Percentiles rank a stretch among this genome's conserved stretches.
Conservation (phyloP, 805 yeast genomes). For the Yamadazyma paraphyllophila region DNA sequence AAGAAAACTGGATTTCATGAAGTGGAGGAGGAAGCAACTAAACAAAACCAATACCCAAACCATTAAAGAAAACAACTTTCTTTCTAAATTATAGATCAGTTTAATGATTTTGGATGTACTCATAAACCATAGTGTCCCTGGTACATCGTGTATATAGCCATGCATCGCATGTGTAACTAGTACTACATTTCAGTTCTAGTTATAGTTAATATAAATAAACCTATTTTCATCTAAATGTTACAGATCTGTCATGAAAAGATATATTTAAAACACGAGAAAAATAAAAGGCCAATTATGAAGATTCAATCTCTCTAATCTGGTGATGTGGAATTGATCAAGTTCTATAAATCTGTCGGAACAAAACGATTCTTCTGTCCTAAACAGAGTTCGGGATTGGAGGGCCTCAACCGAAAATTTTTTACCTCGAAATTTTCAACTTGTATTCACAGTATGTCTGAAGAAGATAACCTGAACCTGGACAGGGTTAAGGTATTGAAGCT, state of each 20-base stretch:
- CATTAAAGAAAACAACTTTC: slow-evolving; percentile 78
- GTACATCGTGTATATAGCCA: background rate
- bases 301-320: too few species aligned
- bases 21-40: slow-evolving; percentile 64
- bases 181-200: too few species aligned
- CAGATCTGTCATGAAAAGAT: too few species aligned
- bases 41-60: slow-evolving; percentile 64
- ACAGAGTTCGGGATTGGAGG: slow-evolving; percentile 1
- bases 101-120: background rate
- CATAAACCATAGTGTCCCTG: background rate
- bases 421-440: slow-evolving; percentile 8
- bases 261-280: too few species aligned
- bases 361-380: too few species aligned
- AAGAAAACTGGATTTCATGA: slow-evolving; percentile 58
- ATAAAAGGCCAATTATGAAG: too few species aligned
- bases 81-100: slow-evolving; percentile 47
- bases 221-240: too few species aligned
- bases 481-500: slow-evolving; percentile 7
- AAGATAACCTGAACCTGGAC: slow-evolving; percentile 1
- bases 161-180: background rate
- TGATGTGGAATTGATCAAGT: too few species aligned
- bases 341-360: too few species aligned
- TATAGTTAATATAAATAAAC: too few species aligned
- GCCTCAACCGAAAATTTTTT: slow-evolving; percentile 10
- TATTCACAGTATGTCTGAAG: slow-evolving; percentile 7